phyloP scores from a whole-genome alignment of 805 yeast genomes.

The Groenewaldozyma salmanticensis region DNA sequence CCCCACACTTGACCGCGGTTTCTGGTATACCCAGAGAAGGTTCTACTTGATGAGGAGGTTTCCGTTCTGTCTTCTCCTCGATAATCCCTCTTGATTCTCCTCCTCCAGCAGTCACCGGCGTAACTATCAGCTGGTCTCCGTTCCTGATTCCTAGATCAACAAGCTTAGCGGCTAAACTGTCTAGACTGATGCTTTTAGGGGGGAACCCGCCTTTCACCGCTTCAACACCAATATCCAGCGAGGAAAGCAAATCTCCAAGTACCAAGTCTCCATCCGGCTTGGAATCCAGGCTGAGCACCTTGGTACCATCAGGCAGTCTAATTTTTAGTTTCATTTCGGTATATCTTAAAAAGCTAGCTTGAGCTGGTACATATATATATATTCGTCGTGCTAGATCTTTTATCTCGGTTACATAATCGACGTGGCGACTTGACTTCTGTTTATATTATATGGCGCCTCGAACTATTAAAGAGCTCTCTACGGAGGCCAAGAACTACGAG shows the following conservation, averaged over 20 bases:
- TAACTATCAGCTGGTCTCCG: conserved; percentile 51
- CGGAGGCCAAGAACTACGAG: conserved; percentile 44
- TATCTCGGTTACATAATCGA: too few relatives aligned
- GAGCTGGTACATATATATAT: not conserved
- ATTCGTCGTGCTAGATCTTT: too few relatives aligned
- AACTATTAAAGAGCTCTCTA: conserved; percentile 27
- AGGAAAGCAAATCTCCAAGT: conserved; percentile 26
- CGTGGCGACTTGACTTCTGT: too few relatives aligned
- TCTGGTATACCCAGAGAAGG: not conserved
- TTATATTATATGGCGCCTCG: conserved; percentile 14
- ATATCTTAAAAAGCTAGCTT: not conserved
- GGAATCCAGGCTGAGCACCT: conserved; percentile 30
- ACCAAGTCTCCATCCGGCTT: conserved; percentile 31
- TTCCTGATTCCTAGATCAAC: conserved; percentile 38
- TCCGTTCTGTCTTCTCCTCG: not conserved
- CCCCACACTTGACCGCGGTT: conserved; percentile 11
- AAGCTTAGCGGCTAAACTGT: conserved; percentile 13
- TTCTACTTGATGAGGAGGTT: too few relatives aligned
- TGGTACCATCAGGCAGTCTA: conserved; percentile 19
- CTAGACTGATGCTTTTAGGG: conserved; percentile 36
- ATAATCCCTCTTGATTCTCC: conserved; percentile 7
- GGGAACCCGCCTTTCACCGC: conserved; percentile 52
- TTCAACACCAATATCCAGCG: conserved; percentile 10
- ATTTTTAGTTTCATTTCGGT: conserved; percentile 27
- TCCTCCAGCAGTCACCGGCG: conserved; percentile 1